A percentile compares a stretch with the other conserved stretches of the same genome.
These are phyloP conservation scores for Floccularia luteovirens DNA, from an alignment of 768 basidiomycete species.

Conservation along the genomic window DNA sequence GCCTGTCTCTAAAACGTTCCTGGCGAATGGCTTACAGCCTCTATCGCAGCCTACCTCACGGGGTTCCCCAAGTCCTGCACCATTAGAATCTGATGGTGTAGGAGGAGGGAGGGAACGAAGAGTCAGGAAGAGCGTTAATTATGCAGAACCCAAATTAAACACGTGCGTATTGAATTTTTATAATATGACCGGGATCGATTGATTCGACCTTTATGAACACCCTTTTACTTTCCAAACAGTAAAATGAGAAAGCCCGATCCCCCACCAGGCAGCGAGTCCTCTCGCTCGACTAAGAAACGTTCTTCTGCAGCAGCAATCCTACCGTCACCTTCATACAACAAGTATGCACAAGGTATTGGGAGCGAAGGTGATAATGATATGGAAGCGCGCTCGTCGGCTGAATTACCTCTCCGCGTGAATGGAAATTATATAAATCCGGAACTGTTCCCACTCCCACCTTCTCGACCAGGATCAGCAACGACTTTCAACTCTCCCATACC, in stretches of 20 bases:
- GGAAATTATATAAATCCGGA: conserved; percentile 22
- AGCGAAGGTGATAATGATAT: conserved; percentile 28
- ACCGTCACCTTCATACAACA: conserved; percentile 19
- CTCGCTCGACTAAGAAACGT: conserved; percentile 36
- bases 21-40: conserved; percentile 31
- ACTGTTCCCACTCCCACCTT: conserved; percentile 25
- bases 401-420: conserved; percentile 18
- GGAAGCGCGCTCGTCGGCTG: conserved; percentile 31
- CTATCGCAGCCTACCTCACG: conserved; percentile 37
- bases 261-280: conserved; percentile 23
- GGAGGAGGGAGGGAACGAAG: conserved; percentile 48
- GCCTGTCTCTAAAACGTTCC: conserved; percentile 9
- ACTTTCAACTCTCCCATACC: conserved; percentile 24
- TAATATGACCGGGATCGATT: conserved; percentile 2
- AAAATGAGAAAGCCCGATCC: conserved; percentile 88
- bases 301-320: conserved; percentile 31
- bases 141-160: conserved; percentile 83
- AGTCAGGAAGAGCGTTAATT: conserved; percentile 74
- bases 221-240: conserved; percentile 27
- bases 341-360: conserved; percentile 15
- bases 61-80: conserved; percentile 36
- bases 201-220: conserved; percentile 6
- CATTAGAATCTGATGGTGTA: conserved; percentile 22
- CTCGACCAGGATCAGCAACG: conserved; percentile 25
- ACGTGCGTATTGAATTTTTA: conserved; percentile 45